Conservation (phyloP, 106 monocot species). For the Dactylorhiza incarnata region DNA sequence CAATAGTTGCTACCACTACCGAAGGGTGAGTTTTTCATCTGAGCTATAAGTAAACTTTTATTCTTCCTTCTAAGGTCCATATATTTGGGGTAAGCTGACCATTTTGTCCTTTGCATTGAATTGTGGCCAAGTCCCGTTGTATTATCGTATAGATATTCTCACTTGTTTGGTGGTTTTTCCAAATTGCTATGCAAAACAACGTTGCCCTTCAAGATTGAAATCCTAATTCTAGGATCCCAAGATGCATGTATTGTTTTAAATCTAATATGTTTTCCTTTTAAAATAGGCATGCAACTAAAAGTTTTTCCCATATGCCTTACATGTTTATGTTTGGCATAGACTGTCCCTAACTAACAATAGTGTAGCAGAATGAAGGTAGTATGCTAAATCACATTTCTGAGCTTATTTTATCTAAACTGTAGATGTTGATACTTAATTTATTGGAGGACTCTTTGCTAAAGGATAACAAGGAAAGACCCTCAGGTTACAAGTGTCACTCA, state of each 20-base stretch:
- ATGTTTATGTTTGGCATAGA: neutral
- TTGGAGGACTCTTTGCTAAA: conserved; percentile 14
- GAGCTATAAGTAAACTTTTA: neutral
- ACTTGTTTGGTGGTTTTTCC: neutral
- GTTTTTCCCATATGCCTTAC: neutral
- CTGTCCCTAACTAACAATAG: neutral
- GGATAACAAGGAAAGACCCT: conserved; percentile 12
- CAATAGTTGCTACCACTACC: conserved; percentile 67
- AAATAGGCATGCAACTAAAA: neutral
- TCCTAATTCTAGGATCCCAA: neutral
- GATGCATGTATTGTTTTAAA: neutral
- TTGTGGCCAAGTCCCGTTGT: neutral
- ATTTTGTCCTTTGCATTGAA: neutral
- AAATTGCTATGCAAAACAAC: neutral
- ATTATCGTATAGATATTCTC: neutral
- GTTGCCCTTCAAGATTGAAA: neutral
- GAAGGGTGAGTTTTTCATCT: conserved; percentile 38
- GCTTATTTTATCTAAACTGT: conserved; percentile 4
- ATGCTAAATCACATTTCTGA: neutral
- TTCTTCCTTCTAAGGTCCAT: neutral
- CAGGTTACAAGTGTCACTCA: conserved; percentile 11
- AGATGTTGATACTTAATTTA: conserved; percentile 48
- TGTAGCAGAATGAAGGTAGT: neutral
- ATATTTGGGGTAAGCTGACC: neutral
- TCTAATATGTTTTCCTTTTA: neutral